Conservation (phyloP, 345 rosid genomes). For the Eutrema yunnanense region DNA sequence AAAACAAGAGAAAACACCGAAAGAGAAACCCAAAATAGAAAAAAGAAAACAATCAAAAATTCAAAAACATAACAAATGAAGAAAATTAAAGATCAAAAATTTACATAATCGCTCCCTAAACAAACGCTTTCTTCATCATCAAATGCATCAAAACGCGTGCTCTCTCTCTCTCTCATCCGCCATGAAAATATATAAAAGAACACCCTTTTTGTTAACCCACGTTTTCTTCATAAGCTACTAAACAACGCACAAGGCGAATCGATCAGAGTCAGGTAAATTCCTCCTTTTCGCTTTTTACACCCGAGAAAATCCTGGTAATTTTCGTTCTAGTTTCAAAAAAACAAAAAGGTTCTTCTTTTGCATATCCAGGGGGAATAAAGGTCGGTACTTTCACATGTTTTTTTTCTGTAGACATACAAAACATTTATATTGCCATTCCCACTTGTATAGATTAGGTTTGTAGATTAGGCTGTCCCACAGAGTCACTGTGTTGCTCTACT, state of each 20-base stretch:
- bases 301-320: background rate
- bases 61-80: background rate
- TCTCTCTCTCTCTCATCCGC: background rate
- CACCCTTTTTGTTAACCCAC: background rate
- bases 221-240: background rate
- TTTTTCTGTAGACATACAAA: background rate
- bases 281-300: background rate
- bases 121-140: background rate
- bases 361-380: slow-evolving; percentile 11
- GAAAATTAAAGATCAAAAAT: background rate
- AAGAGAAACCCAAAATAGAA: background rate
- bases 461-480: slow-evolving; percentile 6
- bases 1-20: too few species aligned
- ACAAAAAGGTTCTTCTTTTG: background rate
- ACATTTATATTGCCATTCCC: background rate
- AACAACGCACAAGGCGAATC: background rate
- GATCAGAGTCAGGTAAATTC: slow-evolving; percentile 6
- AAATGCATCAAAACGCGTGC: slow-evolving; percentile 9
- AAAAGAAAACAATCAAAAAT: background rate
- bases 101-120: background rate
- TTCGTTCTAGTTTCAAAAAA: background rate
- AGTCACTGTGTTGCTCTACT: slow-evolving; percentile 18
- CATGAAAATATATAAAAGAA: background rate
- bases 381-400: slow-evolving; percentile 3
- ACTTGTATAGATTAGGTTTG: slow-evolving; percentile 15